A percentile compares a stretch with the other conserved stretches of the same genome.
phyloP scores from a whole-genome alignment of 1,284 basidiomycete genomes.

The Takashimella tepidaria region DNA sequence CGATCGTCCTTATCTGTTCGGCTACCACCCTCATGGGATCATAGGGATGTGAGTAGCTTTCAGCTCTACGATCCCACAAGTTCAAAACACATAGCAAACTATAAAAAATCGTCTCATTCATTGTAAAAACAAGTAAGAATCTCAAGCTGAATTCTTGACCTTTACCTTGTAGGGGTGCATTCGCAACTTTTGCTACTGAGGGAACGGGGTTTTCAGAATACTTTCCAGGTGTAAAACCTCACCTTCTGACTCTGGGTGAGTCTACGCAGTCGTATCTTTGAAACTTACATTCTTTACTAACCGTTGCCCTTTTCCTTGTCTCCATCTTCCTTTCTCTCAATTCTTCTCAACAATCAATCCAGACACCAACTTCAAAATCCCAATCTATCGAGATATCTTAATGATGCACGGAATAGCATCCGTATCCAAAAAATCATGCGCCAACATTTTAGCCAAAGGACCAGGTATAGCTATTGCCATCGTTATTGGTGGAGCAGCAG shows the following conservation, averaged over 20 bases:
- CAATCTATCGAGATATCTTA: constrained; percentile 87
- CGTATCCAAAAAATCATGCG: constrained; percentile 84
- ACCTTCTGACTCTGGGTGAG: constrained; percentile 75
- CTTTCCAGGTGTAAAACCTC: constrained; percentile 88
- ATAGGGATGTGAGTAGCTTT: constrained; percentile 68
- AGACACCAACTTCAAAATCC: constrained; percentile 80
- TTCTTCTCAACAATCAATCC: not conserved
- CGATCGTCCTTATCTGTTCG: constrained; percentile 90
- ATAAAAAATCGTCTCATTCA: not conserved
- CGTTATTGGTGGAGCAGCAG: constrained; percentile 93
- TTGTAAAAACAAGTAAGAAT: not conserved
- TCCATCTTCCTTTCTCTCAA: not conserved
- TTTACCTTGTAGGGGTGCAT: constrained; percentile 68
- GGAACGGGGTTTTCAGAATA: constrained; percentile 85
- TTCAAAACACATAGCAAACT: no score
- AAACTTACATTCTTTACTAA: no score
- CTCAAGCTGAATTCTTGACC: no score
- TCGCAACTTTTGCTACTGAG: constrained; percentile 91
- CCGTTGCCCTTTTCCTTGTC: not conserved
- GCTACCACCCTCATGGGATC: constrained; percentile 94
- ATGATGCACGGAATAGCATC: constrained; percentile 82
- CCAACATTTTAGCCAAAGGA: constrained; percentile 74
- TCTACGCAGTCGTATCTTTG: not conserved
- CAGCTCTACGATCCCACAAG: not conserved
- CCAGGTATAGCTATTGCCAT: constrained; percentile 75